Percentiles rank a stretch among this genome's conserved stretches.
These are phyloP conservation scores for Naumovozyma dairenensis DNA, from an alignment of 805 yeast genomes.

Conservation along the genomic window DNA sequence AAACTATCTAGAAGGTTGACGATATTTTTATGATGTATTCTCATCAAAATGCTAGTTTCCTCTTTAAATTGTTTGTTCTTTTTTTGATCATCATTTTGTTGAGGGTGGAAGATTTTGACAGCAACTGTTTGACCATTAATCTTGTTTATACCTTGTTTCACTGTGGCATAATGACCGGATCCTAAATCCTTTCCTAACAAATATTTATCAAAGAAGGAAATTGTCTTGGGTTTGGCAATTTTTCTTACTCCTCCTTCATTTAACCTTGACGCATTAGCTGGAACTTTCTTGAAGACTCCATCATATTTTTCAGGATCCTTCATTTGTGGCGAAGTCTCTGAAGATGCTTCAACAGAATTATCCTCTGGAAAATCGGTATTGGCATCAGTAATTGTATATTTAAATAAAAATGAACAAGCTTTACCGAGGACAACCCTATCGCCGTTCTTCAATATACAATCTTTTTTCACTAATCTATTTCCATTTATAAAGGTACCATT, in stretches of 20 bases:
- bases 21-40: constrained; percentile 60
- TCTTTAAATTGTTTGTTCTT: constrained; percentile 42
- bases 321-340: background rate
- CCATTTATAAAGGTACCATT: constrained; percentile 66
- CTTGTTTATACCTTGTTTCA: constrained; percentile 55
- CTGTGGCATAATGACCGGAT: constrained; percentile 75
- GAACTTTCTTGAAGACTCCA: constrained; percentile 24
- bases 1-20: constrained; percentile 54
- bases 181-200: constrained; percentile 50
- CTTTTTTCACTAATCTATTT: constrained; percentile 37
- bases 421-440: constrained; percentile 52
- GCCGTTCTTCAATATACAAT: constrained; percentile 47
- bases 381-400: constrained; percentile 33
- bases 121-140: constrained; percentile 54
- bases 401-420: constrained; percentile 41
- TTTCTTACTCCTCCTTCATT: too few species aligned
- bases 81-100: constrained; percentile 33
- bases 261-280: constrained; percentile 18
- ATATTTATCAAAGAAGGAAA: constrained; percentile 46
- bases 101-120: constrained; percentile 63
- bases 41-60: constrained; percentile 56
- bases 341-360: background rate
- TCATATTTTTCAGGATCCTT: background rate
- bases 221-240: constrained; percentile 11
- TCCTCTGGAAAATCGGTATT: background rate